Conservation (phyloP, 352 stramenopile genomes). For the Pythium grandisporangium region DNA sequence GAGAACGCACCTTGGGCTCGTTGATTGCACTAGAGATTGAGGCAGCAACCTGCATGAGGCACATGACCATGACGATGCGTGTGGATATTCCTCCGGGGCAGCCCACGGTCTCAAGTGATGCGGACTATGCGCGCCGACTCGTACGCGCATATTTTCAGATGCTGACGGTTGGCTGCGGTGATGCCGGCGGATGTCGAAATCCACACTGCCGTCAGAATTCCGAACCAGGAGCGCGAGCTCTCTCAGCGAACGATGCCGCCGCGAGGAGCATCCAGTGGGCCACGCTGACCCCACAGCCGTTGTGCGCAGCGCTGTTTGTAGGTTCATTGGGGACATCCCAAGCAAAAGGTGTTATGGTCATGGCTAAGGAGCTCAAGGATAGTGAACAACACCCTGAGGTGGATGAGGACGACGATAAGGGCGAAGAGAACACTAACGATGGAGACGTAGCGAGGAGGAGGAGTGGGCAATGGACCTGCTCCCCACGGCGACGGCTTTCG, state of each 20-base stretch:
- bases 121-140: slow-evolving; percentile 46
- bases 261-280: slow-evolving; percentile 43
- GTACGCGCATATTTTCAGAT: slow-evolving; percentile 54
- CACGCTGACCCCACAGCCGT: slow-evolving; percentile 21
- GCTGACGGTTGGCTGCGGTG: slow-evolving; percentile 38
- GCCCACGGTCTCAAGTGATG: no score
- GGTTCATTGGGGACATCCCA: neutral
- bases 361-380: neutral
- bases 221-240: no score
- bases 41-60: no score
- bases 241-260: slow-evolving; percentile 30
- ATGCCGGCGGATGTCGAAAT: slow-evolving; percentile 20
- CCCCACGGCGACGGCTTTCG: slow-evolving; percentile 38
- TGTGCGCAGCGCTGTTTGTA: slow-evolving; percentile 21
- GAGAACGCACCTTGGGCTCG: no score
- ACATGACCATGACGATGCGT: no score
- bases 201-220: slow-evolving; percentile 26
- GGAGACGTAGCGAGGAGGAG: neutral
- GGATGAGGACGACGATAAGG: slow-evolving; percentile 10
- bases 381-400: slow-evolving; percentile 4
- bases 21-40: no score
- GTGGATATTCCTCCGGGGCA: no score
- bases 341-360: neutral
- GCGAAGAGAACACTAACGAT: slow-evolving; percentile 12
- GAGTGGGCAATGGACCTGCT: slow-evolving; percentile 9